phyloP scores from a whole-genome alignment of 768 basidiomycete genomes.

The Hygrophoropsis aurantiaca region DNA sequence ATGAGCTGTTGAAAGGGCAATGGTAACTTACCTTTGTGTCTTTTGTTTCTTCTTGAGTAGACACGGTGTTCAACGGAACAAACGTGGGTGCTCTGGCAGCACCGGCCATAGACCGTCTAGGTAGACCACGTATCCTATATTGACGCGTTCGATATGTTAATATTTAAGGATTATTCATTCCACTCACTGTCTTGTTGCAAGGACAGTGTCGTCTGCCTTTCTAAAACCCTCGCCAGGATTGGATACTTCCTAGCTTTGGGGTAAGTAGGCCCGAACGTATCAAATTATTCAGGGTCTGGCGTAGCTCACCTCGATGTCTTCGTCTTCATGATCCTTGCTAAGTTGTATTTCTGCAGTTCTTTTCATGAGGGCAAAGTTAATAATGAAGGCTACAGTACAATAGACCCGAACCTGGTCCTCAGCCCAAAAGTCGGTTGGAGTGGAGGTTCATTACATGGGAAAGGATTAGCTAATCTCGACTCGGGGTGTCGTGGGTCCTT shows the following conservation, averaged over 20 bases:
- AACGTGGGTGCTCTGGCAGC: conserved; percentile 11
- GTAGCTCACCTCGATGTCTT: conserved; percentile 31
- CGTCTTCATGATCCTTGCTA: conserved; percentile 52
- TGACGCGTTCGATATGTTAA: background rate
- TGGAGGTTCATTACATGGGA: conserved; percentile 6
- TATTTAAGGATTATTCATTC: background rate
- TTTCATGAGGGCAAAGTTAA: conserved; percentile 49
- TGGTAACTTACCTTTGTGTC: conserved; percentile 1
- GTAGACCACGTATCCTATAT: conserved; percentile 63
- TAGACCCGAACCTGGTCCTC: too few species aligned
- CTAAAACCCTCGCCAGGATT: conserved; percentile 45
- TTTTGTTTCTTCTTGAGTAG: too few species aligned
- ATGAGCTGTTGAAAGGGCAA: conserved; percentile 5
- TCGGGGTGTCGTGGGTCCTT: conserved; percentile 14
- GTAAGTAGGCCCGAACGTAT: too few species aligned
- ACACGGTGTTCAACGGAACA: too few species aligned
- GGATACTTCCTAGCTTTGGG: conserved; percentile 37
- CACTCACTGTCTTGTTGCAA: conserved; percentile 60
- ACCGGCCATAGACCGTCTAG: conserved; percentile 43
- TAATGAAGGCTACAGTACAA: conserved; percentile 3
- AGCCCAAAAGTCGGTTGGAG: background rate
- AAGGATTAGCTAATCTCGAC: conserved; percentile 18
- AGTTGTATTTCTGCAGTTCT: conserved; percentile 74
- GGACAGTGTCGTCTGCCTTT: conserved; percentile 57
- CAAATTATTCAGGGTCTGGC: background rate